Base-by-base conservation (phyloP, 2,329 filamentous ascomycete genomes). In the Colletotrichum sp. region DNA sequence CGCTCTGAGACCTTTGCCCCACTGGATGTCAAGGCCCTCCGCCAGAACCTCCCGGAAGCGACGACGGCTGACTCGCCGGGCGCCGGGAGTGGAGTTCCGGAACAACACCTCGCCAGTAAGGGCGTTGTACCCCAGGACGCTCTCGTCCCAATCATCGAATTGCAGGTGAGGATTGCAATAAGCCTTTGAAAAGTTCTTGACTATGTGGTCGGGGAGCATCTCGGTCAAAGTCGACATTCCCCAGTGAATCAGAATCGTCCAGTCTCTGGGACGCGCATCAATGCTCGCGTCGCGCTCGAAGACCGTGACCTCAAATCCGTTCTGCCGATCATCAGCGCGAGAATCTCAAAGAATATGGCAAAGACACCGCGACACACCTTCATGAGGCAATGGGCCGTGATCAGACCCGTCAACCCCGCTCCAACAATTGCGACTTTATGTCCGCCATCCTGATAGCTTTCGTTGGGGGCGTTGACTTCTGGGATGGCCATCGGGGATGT, bases 171-270 rank as follows among this genome's bases (percentile, higher is more conserved):
- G 82, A 72, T 85, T 85, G 76, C 81, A 83, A 21, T 82, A 72
- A 21, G 81, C 81, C 38, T 77, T 65, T 11, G 79, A 73, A 8
- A 86, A 71, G 21, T 78, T 77, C 8, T 76, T 76, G 27, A 81
- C 72, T 12, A 84, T 75, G 6, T 79, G 76, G 7, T 79, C 70
- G 3, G 84, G 83, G 3, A 86, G 77, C 61, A 85, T 75, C 58
- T 81, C 76, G 55, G 69, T 75, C 63, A 86, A 79, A 8, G 78
- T 76, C 2, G 82, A 79, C 77, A 84, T 80, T 15, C 81, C 83
- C 84, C 84, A 86, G 74, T 84, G 83, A 27, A 85, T 75, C 13
- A 83, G 78, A 36, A 85, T 83, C n/a, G 81, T 82, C 83, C 83
- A 84, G 77, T 84, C 83, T 67, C 83, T 81, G 4, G 71, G 62